Base-by-base conservation (phyloP, 2,329 filamentous ascomycete species). In the Bipolaris zeicola region DNA sequence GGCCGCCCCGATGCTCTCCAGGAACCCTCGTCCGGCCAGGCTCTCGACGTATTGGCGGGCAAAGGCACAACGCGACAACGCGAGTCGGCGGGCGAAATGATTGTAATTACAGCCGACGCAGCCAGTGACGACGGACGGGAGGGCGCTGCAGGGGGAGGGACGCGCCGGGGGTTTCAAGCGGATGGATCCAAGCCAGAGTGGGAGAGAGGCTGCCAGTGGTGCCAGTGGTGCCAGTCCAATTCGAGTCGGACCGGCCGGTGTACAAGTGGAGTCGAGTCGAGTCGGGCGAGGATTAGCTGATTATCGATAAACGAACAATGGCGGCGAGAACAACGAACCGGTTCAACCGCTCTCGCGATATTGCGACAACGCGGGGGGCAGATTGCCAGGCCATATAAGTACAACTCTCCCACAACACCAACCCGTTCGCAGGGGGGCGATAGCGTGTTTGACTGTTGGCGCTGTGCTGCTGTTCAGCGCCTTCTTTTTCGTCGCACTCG, bases 121-220 rank as follows among this genome's bases (percentile, higher is more conserved):
- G 43, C 73, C 68, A 76, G 62, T 74, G 72, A 75, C 64, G 68
- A 70, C 50, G 34, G 37, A 48, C 58, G 53, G 61, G 60, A 56
- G 55, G 50, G 62, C 52, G 52, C 52, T 62, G 64, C 65, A 67
- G 64, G 64, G 58, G 65, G 57, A 57, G 65, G 57, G 60, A 38
- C 62, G 65, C 65, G 67, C 61, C 41, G 58, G 54, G 55, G 50
- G 55, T 42, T 46, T 48, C 48, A 42, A 36, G 33, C 31, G 28
- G 39, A 33, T 10, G 42, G 26, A 20, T 31, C n/a, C 26, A 31
- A 10, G n/a, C 16, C 26, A 10, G 20, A 34, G 31, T 16, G 28
- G 33, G 51, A 41, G 18, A 37, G 20, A 20, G 11, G 31, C 18
- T 7, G 24, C 24, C 24, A 26, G 26, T 28, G 7, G 26, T 3